Percentiles rank a stretch among this genome's conserved stretches.
Evolutionary conservation across 108 stramenopile genomes (phyloP).

Genomic region (Conticribra weissflogii): DNA sequence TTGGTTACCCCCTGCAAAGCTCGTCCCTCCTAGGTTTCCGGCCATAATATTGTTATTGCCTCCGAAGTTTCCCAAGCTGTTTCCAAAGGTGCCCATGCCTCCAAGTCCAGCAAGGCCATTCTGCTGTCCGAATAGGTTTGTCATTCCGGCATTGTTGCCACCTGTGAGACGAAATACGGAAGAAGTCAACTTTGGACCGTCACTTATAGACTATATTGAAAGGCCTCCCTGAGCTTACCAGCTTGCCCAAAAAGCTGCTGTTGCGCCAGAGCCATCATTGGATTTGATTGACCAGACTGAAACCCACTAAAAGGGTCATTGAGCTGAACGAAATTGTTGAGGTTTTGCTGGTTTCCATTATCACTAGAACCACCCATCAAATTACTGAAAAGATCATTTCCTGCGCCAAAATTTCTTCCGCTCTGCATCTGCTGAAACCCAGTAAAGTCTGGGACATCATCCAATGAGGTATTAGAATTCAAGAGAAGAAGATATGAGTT

Average conservation of each 20-base stretch:
- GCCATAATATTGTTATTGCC: too few relatives aligned
- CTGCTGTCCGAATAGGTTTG: conserved; percentile 21
- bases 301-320: conserved; percentile 22
- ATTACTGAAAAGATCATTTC: conserved; percentile 13
- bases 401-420: not conserved
- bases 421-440: not conserved
- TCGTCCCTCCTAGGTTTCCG: conserved; percentile 2
- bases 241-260: conserved; percentile 39
- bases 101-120: conserved; percentile 38
- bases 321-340: conserved; percentile 24
- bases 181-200: not conserved
- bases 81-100: conserved; percentile 9
- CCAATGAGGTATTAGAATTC: too few relatives aligned
- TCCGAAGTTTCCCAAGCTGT: conserved; percentile 1
- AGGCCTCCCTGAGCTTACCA: conserved; percentile 9
- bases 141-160: conserved; percentile 5
- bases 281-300: conserved; percentile 15
- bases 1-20: conserved; percentile 6
- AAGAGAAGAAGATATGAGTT: not conserved
- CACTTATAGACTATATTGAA: conserved; percentile 6
- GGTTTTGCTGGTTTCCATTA: conserved; percentile 22
- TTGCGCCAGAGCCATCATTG: conserved; percentile 32
- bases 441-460: too few relatives aligned
- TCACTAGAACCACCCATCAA: conserved; percentile 13
- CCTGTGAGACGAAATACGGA: not conserved